Evolutionary conservation across 306 rosid species (phyloP).

Genomic region (Sophora flavescens): DNA sequence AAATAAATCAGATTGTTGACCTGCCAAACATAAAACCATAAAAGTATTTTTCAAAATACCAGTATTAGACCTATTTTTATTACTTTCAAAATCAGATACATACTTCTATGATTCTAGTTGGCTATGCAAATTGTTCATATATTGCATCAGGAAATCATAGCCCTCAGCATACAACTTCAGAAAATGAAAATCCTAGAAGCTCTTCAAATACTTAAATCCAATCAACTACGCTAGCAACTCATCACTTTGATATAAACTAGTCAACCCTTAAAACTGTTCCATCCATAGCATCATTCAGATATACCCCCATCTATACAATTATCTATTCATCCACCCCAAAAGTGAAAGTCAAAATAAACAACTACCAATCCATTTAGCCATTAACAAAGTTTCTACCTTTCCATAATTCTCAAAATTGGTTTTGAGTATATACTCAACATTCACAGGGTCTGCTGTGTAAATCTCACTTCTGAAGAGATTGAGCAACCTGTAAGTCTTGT

Average conservation of each 20-base stretch:
- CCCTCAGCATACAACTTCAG: background rate
- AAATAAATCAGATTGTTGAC: too few species aligned
- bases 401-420: constrained; percentile 82
- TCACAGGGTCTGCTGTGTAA: constrained; percentile 75
- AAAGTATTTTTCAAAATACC: too few species aligned
- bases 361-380: background rate
- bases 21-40: too few species aligned
- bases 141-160: background rate
- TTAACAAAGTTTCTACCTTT: constrained; percentile 57
- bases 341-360: background rate
- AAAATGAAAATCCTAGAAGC: background rate
- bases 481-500: constrained; percentile 80
- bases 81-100: constrained; percentile 24
- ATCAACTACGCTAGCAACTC: background rate
- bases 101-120: background rate
- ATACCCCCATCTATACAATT: background rate
- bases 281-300: background rate
- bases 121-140: background rate
- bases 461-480: constrained; percentile 65
- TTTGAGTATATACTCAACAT: constrained; percentile 87
- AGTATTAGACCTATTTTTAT: background rate
- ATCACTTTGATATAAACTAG: constrained; percentile 10
- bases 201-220: background rate
- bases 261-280: background rate
- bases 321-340: background rate